Conservation (phyloP, 2,329 filamentous ascomycete genomes). For the Paracoccidioides lutzii region DNA sequence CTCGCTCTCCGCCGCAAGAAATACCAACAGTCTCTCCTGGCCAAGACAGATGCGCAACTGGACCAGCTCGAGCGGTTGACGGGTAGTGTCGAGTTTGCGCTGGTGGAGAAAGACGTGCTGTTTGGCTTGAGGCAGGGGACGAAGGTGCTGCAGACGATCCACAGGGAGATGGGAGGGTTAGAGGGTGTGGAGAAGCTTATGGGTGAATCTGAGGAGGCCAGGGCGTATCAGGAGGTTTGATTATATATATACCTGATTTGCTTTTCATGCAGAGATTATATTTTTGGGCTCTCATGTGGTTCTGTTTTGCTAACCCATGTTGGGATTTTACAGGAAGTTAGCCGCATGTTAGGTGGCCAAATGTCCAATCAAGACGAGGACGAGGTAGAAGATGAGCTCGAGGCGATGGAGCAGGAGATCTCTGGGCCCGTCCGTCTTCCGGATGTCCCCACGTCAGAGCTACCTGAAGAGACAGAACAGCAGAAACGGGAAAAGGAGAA, state of each 20-base stretch:
- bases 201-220: slow-evolving; percentile 80
- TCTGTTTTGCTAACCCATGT: background rate
- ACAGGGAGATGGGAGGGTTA: slow-evolving; percentile 89
- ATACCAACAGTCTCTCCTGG: slow-evolving; percentile 81
- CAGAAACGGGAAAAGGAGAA: slow-evolving; percentile 20
- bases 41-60: slow-evolving; percentile 86
- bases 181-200: slow-evolving; percentile 91
- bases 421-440: slow-evolving; percentile 25
- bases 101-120: slow-evolving; percentile 91
- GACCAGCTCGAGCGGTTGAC: slow-evolving; percentile 84
- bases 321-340: slow-evolving; percentile 56
- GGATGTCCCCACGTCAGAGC: slow-evolving; percentile 24
- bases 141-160: slow-evolving; percentile 75
- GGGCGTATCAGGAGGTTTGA: slow-evolving; percentile 74
- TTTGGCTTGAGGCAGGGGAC: slow-evolving; percentile 90
- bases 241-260: background rate
- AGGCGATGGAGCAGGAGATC: slow-evolving; percentile 59
- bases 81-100: slow-evolving; percentile 81
- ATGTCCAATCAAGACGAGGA: slow-evolving; percentile 95
- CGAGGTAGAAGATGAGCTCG: slow-evolving; percentile 91
- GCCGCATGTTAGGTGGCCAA: slow-evolving; percentile 73
- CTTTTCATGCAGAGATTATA: background rate
- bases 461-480: slow-evolving; percentile 19
- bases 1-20: slow-evolving; percentile 89
- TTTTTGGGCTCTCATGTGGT: background rate